Evolutionary conservation across 2,329 filamentous ascomycete species (phyloP).

Genomic region (Nigrospora oryzae): DNA sequence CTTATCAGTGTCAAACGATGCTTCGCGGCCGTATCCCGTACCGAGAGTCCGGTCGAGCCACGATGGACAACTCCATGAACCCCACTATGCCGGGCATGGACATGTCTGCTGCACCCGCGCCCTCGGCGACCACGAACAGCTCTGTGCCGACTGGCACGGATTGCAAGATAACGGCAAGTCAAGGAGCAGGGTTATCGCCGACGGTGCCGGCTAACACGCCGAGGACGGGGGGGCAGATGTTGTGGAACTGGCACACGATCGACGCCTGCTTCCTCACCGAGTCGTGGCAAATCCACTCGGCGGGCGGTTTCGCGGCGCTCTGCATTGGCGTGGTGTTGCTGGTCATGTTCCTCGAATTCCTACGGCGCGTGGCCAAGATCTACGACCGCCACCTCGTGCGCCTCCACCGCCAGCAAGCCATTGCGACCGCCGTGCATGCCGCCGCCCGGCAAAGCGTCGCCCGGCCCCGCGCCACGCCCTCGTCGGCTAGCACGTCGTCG

Average conservation of each 20-base stretch:
- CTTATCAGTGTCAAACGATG: too few species aligned
- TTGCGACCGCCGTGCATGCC: constrained; percentile 2
- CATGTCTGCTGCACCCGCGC: too few species aligned
- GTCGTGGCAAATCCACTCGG: constrained; percentile 62
- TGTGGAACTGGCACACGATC: constrained; percentile 72
- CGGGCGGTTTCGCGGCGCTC: constrained; percentile 67
- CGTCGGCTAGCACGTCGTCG: too few species aligned
- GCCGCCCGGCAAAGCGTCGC: constrained; percentile 9
- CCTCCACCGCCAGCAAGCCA: constrained; percentile 26
- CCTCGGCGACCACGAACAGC: too few species aligned
- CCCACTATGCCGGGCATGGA: too few species aligned
- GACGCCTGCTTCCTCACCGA: constrained; percentile 64
- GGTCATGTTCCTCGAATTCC: constrained; percentile 61
- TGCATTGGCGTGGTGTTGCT: constrained; percentile 74
- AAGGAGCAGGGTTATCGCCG: too few species aligned
- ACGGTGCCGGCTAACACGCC: neutral
- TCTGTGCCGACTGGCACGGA: too few species aligned
- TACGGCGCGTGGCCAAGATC: constrained; percentile 63
- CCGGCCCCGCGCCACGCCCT: neutral
- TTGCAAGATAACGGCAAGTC: too few species aligned
- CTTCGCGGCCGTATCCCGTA: too few species aligned
- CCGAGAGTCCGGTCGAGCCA: too few species aligned
- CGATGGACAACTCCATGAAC: too few species aligned
- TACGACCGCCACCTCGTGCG: constrained; percentile 61
- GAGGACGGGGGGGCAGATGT: constrained; percentile 44